Evolutionary conservation across 176 grass and related monocot species (phyloP), one percentile per base, ranked within the genome.

Genomic region (Oryza meyeriana): DNA sequence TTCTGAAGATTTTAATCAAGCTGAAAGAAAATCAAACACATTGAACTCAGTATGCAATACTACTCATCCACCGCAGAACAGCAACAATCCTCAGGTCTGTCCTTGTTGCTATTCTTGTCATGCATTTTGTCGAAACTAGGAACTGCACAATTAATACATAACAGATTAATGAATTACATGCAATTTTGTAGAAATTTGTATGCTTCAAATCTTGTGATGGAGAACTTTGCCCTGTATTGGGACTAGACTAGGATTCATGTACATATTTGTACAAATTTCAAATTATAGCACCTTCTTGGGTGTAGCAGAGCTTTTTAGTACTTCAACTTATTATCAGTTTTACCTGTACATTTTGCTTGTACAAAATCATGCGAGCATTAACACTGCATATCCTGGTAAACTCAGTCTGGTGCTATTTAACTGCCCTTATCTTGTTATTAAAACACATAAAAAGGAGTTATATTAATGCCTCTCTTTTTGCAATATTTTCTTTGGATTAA

Each of bases 1-100:
- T 44, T 78, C 69, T 29, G 67, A 67, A 72, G 55, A 25, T 77
- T 83, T 78, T 63, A 65, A 55, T 52, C 66, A 83, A 72, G 67
- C 69, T 67, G 67, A 79, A n/a, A 47, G n/a, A 69, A 79, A 66
- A 69, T 84, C 70, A 79, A 68, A 44, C 47, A 34, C 30, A 69
- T 75, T 69, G 28, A 66, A 84, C 35, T n/a, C 30, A 17, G 68
- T 80, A 28, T 75, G 81, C 64, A 88, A 62, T 71, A 82, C 36
- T 67, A 50, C 8, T 70, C 50, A 52, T 61, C 66, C 39, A 64
- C 62, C 66, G 72, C 29, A 63, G 27, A 44, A 72, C 58, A 72
- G 14, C 71, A 17, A 25, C 39, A 47, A 79, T 80, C 50, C 48
- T 80, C 61, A 79, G 68, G 79, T 79, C 34, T 79, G 35, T 79